Evolutionary conservation across 495 filamentous ascomycete species (phyloP), one percentile per base, ranked within the genome.

Genomic region (Extremus antarcticus): DNA sequence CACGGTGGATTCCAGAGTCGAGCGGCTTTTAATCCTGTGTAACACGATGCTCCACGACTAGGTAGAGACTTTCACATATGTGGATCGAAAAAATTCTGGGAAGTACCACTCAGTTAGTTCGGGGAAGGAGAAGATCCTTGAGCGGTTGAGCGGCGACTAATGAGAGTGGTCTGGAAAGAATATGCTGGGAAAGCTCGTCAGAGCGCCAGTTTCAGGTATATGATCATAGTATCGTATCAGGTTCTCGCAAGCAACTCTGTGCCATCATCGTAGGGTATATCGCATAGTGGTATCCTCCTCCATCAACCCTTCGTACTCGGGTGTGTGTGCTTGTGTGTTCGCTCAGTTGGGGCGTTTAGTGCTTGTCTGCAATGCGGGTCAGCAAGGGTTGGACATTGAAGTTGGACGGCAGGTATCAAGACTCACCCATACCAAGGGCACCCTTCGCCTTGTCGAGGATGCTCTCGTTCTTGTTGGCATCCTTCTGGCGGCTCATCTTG

Each of bases 401-500:
- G n/a, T n/a, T n/a, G n/a, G n/a, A n/a, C n/a, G n/a, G n/a, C n/a
- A n/a, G n/a, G n/a, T n/a, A n/a, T n/a, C n/a, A n/a, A n/a, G n/a
- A n/a, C n/a, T 39, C n/a, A 39, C 35, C 35, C 35, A 50, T 55
- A 43, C 45, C 52, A 15, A 55, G 22, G 41, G 52, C 52, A 35
- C 21, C 25, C 52, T 55, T 55, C 41, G 52, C 52, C 52, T 55
- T 55, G 52, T 53, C 50, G 21, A 65, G 52, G 51, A 63, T 53
- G 40, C 35, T 29, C 50, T 53, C 25, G 32, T 68, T 70, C 21
- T 73, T 73, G 65, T 70, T 22, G 53, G 75, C 70, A 67, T 84
- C 81, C 61, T 78, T 75, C 63, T 70, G 62, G 59, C 82, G 80
- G 67, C 78, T 76, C 55, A 66, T 57, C 74, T 84, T 85, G 70